A percentile compares a stretch with the other conserved stretches of the same genome.
These are phyloP conservation scores for Oemleria cerasiformis DNA, from an alignment of 306 rosid species.

Conservation along the genomic window DNA sequence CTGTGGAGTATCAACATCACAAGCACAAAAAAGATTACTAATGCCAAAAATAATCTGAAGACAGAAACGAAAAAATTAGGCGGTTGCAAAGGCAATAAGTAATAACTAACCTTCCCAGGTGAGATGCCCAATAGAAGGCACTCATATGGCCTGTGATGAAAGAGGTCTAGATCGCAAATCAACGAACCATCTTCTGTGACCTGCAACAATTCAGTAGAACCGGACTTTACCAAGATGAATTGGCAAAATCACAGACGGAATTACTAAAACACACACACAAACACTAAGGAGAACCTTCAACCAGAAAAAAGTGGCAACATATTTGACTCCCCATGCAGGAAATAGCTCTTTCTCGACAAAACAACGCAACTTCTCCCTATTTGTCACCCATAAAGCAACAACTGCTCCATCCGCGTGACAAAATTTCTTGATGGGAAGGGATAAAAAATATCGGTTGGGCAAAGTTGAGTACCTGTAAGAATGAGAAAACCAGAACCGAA, in stretches of 20 bases:
- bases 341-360: slow-evolving; percentile 83
- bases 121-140: slow-evolving; percentile 72
- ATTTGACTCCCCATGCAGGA: slow-evolving; percentile 80
- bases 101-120: slow-evolving; percentile 52
- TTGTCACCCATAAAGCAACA: slow-evolving; percentile 90
- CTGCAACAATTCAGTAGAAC: slow-evolving; percentile 38
- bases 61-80: background rate
- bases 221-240: slow-evolving; percentile 24
- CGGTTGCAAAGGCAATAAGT: background rate
- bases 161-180: slow-evolving; percentile 79
- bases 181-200: slow-evolving; percentile 73
- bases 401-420: slow-evolving; percentile 76
- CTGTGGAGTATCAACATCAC: slow-evolving; percentile 29
- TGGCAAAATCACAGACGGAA: background rate
- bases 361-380: slow-evolving; percentile 79
- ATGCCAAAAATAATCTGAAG: background rate
- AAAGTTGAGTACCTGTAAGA: slow-evolving; percentile 77
- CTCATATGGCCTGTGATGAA: slow-evolving; percentile 93
- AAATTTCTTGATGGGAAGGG: slow-evolving; percentile 77
- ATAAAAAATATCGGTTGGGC: slow-evolving; percentile 71
- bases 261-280: slow-evolving; percentile 17
- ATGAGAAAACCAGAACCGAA: background rate
- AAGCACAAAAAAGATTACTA: slow-evolving; percentile 17
- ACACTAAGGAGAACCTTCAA: slow-evolving; percentile 53
- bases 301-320: slow-evolving; percentile 75